Evolutionary conservation across 768 basidiomycete species (phyloP), one percentile per base, ranked within the genome.

Genomic region (Pulveroboletus sp.): DNA sequence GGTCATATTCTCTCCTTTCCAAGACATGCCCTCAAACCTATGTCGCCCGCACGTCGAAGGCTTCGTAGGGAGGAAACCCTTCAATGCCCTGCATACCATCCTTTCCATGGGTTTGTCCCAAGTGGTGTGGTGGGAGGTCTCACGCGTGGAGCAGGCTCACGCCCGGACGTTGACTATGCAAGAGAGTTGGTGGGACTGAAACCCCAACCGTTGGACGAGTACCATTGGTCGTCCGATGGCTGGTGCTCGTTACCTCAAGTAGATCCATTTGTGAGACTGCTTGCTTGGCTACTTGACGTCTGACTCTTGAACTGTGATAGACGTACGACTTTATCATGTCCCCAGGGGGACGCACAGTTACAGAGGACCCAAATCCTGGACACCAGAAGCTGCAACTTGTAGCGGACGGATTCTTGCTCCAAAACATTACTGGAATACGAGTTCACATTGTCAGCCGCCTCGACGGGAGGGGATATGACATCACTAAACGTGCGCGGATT

Each of bases 391-490:
- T 94, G 10, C 73, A 72, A 13, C 66, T 76, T 27, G 76, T 83
- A 26, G 56, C 73, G 5, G 80, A 84, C 62, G 93, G 93, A 2
- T 90, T 81, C 61, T 69, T 92, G 39, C 68, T 95, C 28, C 76
- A 84, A 45, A 86, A 93, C 60, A 73, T 92, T 8, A 78, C 84
- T 2, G 93, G 92, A 6, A 77, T 96, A 41, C 79, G 89, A 33
- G 77, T 83, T 2, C 83, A 83, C 53, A 83, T 94, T 17, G 83
- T 89, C 21, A 85, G 80, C 61, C 76, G 91, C 26, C 64, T 93
- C 46, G 93, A 94, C 58, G 84, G 85, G 11, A 83, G 76, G 57
- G 93, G 93, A 8, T 95, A 92, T 58, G 89, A 95, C 58, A 77
- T 97, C 46, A 78, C 86, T 31, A 89, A 82, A 72, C 71, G 93